These are phyloP conservation scores for Cutaneotrichosporon dermatis DNA, from an alignment of 1,284 basidiomycete species.

Conservation along the genomic window DNA sequence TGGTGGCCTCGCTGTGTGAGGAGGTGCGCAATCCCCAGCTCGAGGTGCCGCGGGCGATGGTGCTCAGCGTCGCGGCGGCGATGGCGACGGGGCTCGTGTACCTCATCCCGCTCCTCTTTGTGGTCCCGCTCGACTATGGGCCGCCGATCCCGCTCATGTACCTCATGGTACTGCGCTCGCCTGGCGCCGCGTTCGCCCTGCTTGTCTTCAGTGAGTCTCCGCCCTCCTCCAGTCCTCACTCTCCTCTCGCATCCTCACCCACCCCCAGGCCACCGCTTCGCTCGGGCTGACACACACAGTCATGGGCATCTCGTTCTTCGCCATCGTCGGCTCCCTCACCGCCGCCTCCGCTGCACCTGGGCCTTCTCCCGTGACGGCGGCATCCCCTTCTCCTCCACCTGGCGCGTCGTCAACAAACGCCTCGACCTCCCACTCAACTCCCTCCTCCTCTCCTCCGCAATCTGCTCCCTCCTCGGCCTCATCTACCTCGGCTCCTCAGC, in stretches of 20 bases:
- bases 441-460: slow-evolving; percentile 43
- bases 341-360: slow-evolving; percentile 20
- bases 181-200: slow-evolving; percentile 50
- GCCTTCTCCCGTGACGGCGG: slow-evolving; percentile 50
- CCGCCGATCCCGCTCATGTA: slow-evolving; percentile 51
- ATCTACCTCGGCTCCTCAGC: slow-evolving; percentile 44
- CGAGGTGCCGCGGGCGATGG: slow-evolving; percentile 48
- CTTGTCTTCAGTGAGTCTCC: slow-evolving; percentile 45
- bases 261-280: too few species aligned
- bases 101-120: slow-evolving; percentile 51
- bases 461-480: slow-evolving; percentile 48
- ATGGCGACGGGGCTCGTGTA: slow-evolving; percentile 50
- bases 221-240: too few species aligned
- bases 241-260: too few species aligned
- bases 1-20: slow-evolving; percentile 48
- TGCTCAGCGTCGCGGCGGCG: slow-evolving; percentile 49
- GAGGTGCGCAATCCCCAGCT: slow-evolving; percentile 47
- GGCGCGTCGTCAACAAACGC: slow-evolving; percentile 39
- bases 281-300: slow-evolving; percentile 20
- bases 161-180: slow-evolving; percentile 48
- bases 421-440: slow-evolving; percentile 49
- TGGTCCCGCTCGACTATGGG: slow-evolving; percentile 44
- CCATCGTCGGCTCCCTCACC: slow-evolving; percentile 51
- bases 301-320: slow-evolving; percentile 51
- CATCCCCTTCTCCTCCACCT: slow-evolving; percentile 43